phyloP scores from a whole-genome alignment of 2,329 filamentous ascomycete genomes.

The Trichocomaceae sp. region DNA sequence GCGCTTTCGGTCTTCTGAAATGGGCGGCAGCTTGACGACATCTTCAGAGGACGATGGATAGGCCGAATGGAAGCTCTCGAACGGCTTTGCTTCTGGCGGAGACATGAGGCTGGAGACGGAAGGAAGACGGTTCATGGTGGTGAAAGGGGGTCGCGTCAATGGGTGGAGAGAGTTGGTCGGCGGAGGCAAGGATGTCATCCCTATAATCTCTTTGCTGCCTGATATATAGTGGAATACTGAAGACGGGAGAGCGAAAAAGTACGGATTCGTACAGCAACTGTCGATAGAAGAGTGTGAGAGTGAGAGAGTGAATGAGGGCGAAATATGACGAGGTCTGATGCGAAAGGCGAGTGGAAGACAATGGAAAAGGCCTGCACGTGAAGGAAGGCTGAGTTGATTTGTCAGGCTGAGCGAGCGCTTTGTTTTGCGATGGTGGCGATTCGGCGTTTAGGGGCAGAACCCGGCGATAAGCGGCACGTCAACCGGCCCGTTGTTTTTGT shows the following conservation, averaged over 20 bases:
- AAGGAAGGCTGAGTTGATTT: slow-evolving; percentile 20
- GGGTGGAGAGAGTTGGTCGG: slow-evolving; percentile 10
- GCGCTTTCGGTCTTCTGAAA: slow-evolving; percentile 36
- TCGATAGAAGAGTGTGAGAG: neutral
- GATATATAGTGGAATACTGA: neutral
- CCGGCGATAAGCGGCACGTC: slow-evolving; percentile 10
- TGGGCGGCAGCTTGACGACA: slow-evolving; percentile 34
- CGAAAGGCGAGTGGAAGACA: slow-evolving; percentile 22
- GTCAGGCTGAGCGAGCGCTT: slow-evolving; percentile 15
- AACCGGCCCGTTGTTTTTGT: neutral
- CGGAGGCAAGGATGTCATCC: slow-evolving; percentile 12
- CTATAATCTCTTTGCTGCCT: neutral
- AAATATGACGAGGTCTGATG: slow-evolving; percentile 20
- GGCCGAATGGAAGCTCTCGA: slow-evolving; percentile 40
- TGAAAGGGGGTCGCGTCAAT: slow-evolving; percentile 14
- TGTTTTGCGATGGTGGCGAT: slow-evolving; percentile 10
- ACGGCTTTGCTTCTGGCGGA: slow-evolving; percentile 44
- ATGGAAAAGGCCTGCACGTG: slow-evolving; percentile 19
- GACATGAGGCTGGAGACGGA: slow-evolving; percentile 42
- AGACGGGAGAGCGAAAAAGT: neutral
- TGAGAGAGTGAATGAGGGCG: slow-evolving; percentile 5
- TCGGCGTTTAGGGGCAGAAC: slow-evolving; percentile 10
- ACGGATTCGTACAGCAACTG: neutral
- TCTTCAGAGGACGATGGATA: slow-evolving; percentile 26
- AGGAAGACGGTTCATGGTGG: slow-evolving; percentile 38